Percentiles rank a stretch among this genome's conserved stretches.
Evolutionary conservation across 2,329 filamentous ascomycete species (phyloP).

Genomic region (Colletotrichum eremochloae): DNA sequence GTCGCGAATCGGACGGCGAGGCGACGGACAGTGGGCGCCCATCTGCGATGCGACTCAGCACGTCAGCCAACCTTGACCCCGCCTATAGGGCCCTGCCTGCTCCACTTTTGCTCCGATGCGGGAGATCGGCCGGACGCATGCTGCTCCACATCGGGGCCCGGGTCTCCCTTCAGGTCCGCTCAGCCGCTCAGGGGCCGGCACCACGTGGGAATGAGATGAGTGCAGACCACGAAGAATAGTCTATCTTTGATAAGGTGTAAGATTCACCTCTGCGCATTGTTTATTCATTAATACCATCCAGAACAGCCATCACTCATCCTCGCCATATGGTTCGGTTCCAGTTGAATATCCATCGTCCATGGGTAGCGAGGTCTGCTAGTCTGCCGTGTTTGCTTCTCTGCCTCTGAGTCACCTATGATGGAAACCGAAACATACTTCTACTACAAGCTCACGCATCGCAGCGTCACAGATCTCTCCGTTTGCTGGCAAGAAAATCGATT

Average conservation of each 20-base stretch:
- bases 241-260: not conserved
- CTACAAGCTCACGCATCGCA: not conserved
- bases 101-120: slow-evolving; percentile 21
- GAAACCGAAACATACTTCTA: not conserved
- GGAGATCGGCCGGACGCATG: slow-evolving; percentile 21
- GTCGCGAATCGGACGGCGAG: slow-evolving; percentile 27
- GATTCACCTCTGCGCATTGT: not conserved
- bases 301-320: not conserved
- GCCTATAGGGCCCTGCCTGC: slow-evolving; percentile 16
- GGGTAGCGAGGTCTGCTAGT: not conserved
- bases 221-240: not conserved
- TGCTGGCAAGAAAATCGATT: not conserved
- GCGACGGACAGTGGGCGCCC: slow-evolving; percentile 18
- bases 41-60: slow-evolving; percentile 31
- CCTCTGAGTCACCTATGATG: not conserved
- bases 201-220: not conserved
- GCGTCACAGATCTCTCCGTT: not conserved
- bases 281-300: no score
- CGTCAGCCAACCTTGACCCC: slow-evolving; percentile 9
- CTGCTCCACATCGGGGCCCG: slow-evolving; percentile 3
- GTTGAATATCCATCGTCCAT: not conserved
- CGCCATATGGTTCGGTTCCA: not conserved
- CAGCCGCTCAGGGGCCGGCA: not conserved
- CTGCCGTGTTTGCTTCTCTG: not conserved
- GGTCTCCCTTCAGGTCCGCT: not conserved